Evolutionary conservation across 2,329 filamentous ascomycete genomes (phyloP).

Genomic region (Clarireedia paspali): DNA sequence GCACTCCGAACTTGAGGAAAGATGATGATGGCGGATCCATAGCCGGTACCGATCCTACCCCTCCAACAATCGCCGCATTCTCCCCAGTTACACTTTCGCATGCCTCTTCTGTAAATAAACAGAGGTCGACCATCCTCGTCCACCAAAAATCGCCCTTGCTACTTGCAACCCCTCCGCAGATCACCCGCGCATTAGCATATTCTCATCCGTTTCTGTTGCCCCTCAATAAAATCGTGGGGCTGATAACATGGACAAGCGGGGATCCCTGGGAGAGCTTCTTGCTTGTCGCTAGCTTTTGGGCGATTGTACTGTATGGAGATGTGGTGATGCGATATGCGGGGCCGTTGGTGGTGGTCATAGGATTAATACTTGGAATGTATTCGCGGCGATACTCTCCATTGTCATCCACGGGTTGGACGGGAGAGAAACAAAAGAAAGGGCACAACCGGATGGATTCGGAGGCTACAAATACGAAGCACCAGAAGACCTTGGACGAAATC

Average conservation of each 20-base stretch:
- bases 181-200: slow-evolving; percentile 89
- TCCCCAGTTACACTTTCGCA: slow-evolving; percentile 71
- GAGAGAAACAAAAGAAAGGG: slow-evolving; percentile 46
- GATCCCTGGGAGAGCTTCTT: slow-evolving; percentile 98
- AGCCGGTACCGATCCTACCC: slow-evolving; percentile 34
- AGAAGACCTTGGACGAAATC: slow-evolving; percentile 95
- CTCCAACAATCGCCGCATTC: slow-evolving; percentile 81
- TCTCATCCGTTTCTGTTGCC: slow-evolving; percentile 91
- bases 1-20: slow-evolving; percentile 24
- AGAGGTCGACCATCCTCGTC: slow-evolving; percentile 85
- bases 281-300: slow-evolving; percentile 80
- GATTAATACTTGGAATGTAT: slow-evolving; percentile 88
- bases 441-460: slow-evolving; percentile 45
- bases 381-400: slow-evolving; percentile 80
- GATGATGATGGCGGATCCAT: slow-evolving; percentile 22
- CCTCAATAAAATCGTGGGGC: slow-evolving; percentile 74
- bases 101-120: slow-evolving; percentile 56
- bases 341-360: slow-evolving; percentile 71
- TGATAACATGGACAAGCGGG: slow-evolving; percentile 88
- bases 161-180: slow-evolving; percentile 86
- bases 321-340: slow-evolving; percentile 72
- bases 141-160: slow-evolving; percentile 94
- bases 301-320: slow-evolving; percentile 77
- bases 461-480: slow-evolving; percentile 61
- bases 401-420: slow-evolving; percentile 74